A percentile compares a stretch with the other conserved stretches of the same genome.
Evolutionary conservation across 2,329 filamentous ascomycete species (phyloP).

Genomic region (Botryotinia convoluta): DNA sequence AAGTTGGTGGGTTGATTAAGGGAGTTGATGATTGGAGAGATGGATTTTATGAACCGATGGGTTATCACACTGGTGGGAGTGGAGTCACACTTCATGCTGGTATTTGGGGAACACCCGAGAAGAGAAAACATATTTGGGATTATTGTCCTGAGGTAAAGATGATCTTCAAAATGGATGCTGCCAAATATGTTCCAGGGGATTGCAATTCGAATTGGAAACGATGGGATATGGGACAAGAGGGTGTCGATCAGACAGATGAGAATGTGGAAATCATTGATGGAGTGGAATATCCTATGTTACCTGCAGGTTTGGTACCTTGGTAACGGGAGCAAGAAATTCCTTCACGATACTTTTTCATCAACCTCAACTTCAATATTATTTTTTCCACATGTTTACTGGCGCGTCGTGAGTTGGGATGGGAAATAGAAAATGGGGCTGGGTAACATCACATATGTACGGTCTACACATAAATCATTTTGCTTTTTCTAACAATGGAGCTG

Average conservation of each 20-base stretch:
- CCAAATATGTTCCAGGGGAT: conserved; percentile 49
- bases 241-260: conserved; percentile 15
- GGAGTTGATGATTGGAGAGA: conserved; percentile 51
- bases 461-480: not conserved
- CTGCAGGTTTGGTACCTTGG: conserved; percentile 35
- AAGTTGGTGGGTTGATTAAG: conserved; percentile 37
- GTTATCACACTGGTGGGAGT: conserved; percentile 54
- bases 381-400: not conserved
- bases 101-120: conserved; percentile 50
- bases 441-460: not conserved
- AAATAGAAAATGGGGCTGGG: not conserved
- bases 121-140: conserved; percentile 51
- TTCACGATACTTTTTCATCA: not conserved
- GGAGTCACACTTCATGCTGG: conserved; percentile 46
- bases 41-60: conserved; percentile 57
- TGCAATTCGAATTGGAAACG: conserved; percentile 50
- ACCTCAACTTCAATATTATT: not conserved
- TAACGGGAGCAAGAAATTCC: conserved; percentile 13
- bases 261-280: conserved; percentile 36
- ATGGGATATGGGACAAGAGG: conserved; percentile 28
- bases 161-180: conserved; percentile 54
- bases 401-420: not conserved
- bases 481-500: not conserved
- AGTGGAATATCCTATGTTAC: conserved; percentile 37
- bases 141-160: conserved; percentile 61